phyloP scores from a whole-genome alignment of 345 rosid species.

The Salix koriyanagi region DNA sequence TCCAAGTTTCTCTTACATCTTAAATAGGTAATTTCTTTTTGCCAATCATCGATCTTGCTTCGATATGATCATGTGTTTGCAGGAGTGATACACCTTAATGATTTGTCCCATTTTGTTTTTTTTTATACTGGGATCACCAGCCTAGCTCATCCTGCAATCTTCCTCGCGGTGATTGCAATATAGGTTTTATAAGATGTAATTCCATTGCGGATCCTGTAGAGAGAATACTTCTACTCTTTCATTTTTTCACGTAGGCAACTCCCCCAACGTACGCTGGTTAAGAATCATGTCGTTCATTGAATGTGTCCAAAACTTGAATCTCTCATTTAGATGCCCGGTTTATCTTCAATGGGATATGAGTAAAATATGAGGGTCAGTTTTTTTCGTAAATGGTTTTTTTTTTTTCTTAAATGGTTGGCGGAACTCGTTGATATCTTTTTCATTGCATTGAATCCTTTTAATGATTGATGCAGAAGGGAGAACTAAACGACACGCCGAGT shows the following conservation, averaged over 20 bases:
- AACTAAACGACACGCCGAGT: constrained; percentile 24
- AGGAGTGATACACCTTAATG: not conserved
- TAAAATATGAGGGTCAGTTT: not conserved
- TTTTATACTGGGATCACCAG: not conserved
- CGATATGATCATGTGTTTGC: not conserved
- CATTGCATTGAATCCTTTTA: not conserved
- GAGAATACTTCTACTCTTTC: not conserved
- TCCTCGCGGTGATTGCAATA: not conserved
- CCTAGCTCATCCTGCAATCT: not conserved
- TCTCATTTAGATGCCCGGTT: not conserved
- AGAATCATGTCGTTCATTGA: not conserved
- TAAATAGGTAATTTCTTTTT: not conserved
- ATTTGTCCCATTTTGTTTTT: not conserved
- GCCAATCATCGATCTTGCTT: not conserved
- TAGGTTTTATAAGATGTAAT: not conserved
- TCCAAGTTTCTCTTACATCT: not conserved
- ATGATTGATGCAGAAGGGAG: constrained; percentile 24
- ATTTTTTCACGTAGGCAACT: not conserved
- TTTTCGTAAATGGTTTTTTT: not conserved
- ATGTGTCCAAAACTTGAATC: not conserved
- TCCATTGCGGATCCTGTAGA: not conserved
- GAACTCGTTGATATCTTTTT: not conserved
- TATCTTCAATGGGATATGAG: not conserved
- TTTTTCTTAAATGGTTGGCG: not conserved
- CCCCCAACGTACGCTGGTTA: not conserved